A percentile compares a stretch with the other conserved stretches of the same genome.
phyloP scores from a whole-genome alignment of 169 alveolate species.

The Cryptosporidium viatorum region DNA sequence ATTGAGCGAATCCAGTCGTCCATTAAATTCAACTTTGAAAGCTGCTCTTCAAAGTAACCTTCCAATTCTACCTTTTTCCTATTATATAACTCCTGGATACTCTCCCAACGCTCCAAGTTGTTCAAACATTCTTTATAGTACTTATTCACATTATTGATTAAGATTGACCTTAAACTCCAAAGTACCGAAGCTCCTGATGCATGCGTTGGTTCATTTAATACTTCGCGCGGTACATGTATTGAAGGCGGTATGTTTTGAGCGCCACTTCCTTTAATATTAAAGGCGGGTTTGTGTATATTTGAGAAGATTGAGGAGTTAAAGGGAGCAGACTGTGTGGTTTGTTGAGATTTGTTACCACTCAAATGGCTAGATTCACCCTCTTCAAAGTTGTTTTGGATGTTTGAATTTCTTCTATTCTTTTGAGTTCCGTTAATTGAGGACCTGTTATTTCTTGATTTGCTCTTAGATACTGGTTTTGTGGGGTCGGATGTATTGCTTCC shows the following conservation, averaged over 20 bases:
- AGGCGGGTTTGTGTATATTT: background rate
- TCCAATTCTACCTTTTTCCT: constrained; percentile 48
- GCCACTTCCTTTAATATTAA: background rate
- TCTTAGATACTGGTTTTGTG: background rate
- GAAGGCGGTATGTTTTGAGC: constrained; percentile 48
- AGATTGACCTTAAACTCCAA: constrained; percentile 71
- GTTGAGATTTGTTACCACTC: background rate
- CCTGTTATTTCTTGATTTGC: constrained; percentile 13
- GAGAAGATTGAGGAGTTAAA: background rate
- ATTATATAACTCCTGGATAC: constrained; percentile 11
- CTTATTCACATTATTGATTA: constrained; percentile 53
- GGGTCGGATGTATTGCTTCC: background rate
- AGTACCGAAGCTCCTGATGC: constrained; percentile 69
- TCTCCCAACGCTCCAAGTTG: constrained; percentile 56
- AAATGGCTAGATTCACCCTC: background rate
- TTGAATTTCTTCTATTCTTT: constrained; percentile 4
- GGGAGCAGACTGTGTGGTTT: background rate
- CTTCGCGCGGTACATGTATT: constrained; percentile 62
- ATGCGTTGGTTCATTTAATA: constrained; percentile 43
- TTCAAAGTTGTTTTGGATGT: background rate
- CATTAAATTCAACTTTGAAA: constrained; percentile 22
- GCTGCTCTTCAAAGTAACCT: constrained; percentile 24
- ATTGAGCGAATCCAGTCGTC: constrained; percentile 73
- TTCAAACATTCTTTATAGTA: constrained; percentile 48
- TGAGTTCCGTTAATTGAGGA: constrained; percentile 2